phyloP scores from a whole-genome alignment of 148 eudicot species.

The Heliamphora exappendiculata region DNA sequence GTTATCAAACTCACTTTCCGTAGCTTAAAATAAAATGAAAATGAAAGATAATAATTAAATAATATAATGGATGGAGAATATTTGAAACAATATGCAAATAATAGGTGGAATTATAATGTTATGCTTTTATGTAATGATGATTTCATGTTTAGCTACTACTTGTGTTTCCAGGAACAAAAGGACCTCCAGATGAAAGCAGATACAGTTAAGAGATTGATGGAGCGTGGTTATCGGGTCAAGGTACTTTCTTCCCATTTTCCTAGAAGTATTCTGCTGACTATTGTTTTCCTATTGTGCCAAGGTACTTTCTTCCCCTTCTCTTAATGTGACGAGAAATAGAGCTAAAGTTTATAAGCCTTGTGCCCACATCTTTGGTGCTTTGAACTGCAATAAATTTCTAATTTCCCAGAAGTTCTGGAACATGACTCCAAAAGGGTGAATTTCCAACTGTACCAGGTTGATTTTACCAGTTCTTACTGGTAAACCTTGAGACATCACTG shows the following conservation, averaged over 20 bases:
- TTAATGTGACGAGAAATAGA: neutral
- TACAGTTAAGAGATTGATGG: slow-evolving; percentile 52
- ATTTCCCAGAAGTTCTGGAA: neutral
- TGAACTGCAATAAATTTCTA: neutral
- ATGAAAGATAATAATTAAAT: neutral
- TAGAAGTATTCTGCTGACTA: neutral
- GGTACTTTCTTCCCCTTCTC: neutral
- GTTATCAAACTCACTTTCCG: neutral
- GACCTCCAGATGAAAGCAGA: slow-evolving; percentile 80
- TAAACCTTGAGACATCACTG: neutral
- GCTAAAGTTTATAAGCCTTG: neutral
- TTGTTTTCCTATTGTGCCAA: neutral
- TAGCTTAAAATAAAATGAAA: neutral
- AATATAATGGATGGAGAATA: neutral
- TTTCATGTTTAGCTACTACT: neutral
- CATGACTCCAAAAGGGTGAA: neutral
- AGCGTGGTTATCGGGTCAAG: slow-evolving; percentile 82
- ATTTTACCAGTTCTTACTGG: neutral
- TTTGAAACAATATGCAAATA: no score
- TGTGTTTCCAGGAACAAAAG: slow-evolving; percentile 46
- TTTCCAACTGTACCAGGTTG: neutral
- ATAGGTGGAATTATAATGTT: neutral
- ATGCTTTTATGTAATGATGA: neutral
- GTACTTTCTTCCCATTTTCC: slow-evolving; percentile 25
- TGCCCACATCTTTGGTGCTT: neutral